Percentiles rank a stretch among this genome's conserved stretches.
phyloP scores from a whole-genome alignment of 495 filamentous ascomycete genomes.

The Cairneyella variabilis region DNA sequence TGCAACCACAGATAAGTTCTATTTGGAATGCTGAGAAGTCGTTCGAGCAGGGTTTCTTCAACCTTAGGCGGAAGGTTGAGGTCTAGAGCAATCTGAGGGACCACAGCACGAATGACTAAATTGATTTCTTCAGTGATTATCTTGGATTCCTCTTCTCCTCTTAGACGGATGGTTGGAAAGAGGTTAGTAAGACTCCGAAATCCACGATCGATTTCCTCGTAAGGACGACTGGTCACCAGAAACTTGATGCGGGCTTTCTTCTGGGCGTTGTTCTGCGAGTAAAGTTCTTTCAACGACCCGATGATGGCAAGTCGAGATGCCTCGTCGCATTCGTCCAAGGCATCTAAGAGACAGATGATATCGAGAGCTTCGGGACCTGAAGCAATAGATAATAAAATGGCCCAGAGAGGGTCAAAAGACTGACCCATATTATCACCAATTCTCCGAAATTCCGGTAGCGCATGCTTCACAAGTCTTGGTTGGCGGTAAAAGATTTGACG shows the following conservation, averaged over 20 bases:
- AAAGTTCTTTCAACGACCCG: constrained; percentile 1
- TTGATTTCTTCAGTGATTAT: constrained; percentile 28
- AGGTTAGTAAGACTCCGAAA: constrained; percentile 28
- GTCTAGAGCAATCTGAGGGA: not conserved
- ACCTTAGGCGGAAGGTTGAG: not conserved
- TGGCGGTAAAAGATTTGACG: constrained; percentile 22
- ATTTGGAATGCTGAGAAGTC: constrained; percentile 12
- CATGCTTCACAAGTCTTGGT: constrained; percentile 18
- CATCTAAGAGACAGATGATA: constrained; percentile 47
- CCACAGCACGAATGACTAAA: constrained; percentile 7
- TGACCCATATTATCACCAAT: not conserved
- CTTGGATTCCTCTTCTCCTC: constrained; percentile 34
- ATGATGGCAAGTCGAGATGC: constrained; percentile 5
- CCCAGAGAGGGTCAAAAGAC: not conserved
- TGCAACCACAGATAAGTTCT: constrained; percentile 24
- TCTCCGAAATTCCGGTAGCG: not conserved
- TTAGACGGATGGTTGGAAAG: constrained; percentile 28
- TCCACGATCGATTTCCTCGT: constrained; percentile 31
- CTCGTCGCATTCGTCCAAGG: constrained; percentile 38
- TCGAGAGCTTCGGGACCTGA: constrained; percentile 33
- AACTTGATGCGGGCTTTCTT: constrained; percentile 37
- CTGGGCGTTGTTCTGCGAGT: not conserved
- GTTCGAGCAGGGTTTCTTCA: constrained; percentile 18
- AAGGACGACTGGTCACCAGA: constrained; percentile 47
- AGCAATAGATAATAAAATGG: constrained; percentile 27